A percentile compares a stretch with the other conserved stretches of the same genome.
These are phyloP conservation scores for Aspergillus flavus DNA, from an alignment of 2,329 filamentous ascomycete species.

Conservation along the genomic window DNA sequence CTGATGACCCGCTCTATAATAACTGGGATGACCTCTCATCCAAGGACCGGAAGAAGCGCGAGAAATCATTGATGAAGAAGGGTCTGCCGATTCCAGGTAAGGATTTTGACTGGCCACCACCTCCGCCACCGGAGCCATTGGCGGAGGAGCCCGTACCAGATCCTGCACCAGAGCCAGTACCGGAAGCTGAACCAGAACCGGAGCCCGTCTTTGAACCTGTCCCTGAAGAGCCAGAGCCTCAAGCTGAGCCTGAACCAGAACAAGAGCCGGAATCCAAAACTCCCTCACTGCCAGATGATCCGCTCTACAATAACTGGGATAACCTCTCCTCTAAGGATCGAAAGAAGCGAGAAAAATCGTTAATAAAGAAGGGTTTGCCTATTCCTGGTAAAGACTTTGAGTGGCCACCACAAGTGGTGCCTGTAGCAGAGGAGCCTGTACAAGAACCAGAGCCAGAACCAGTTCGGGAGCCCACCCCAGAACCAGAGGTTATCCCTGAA, in stretches of 20 bases:
- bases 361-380: conserved; percentile 31
- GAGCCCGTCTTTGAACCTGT: conserved; percentile 31
- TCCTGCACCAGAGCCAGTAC: conserved; percentile 28
- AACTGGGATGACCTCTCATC: conserved; percentile 37
- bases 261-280: conserved; percentile 27
- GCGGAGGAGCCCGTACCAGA: conserved; percentile 12
- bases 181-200: conserved; percentile 19
- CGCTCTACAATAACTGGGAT: conserved; percentile 39
- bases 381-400: conserved; percentile 34
- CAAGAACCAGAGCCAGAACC: conserved; percentile 23
- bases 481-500: background rate
- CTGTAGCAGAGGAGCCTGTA: conserved; percentile 21
- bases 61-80: conserved; percentile 32
- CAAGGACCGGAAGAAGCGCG: conserved; percentile 51
- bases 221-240: conserved; percentile 22
- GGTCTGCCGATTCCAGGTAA: conserved; percentile 34
- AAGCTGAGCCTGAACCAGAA: conserved; percentile 25
- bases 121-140: conserved; percentile 15
- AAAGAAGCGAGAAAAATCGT: conserved; percentile 45
- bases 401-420: conserved; percentile 25
- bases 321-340: conserved; percentile 45
- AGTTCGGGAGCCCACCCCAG: too few species aligned
- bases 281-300: conserved; percentile 38
- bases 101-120: conserved; percentile 29
- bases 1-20: conserved; percentile 41